These are phyloP conservation scores for Macrophomina phaseolina DNA, from an alignment of 2,329 filamentous ascomycete genomes.

Conservation along the genomic window DNA sequence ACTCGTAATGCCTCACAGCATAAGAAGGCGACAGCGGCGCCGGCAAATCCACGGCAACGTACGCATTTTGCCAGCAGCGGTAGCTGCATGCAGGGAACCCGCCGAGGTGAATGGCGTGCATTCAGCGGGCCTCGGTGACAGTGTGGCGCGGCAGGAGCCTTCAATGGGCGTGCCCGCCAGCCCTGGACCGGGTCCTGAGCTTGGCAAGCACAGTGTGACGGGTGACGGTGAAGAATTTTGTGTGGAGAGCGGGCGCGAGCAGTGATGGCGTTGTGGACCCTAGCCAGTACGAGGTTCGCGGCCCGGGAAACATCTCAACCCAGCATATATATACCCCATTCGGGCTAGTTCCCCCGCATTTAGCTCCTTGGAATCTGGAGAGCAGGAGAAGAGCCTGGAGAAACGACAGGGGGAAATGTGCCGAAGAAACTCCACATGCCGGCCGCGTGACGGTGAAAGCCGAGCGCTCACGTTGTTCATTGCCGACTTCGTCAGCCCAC, in stretches of 20 bases:
- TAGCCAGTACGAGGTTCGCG: neutral
- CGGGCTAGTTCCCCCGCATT: conserved; percentile 18
- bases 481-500: conserved; percentile 15
- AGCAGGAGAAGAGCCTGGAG: conserved; percentile 6
- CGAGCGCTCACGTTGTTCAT: conserved; percentile 17
- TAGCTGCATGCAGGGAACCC: neutral
- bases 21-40: neutral
- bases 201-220: conserved; percentile 20
- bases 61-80: neutral
- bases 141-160: conserved; percentile 1
- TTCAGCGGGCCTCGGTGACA: conserved; percentile 1
- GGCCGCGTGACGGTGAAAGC: conserved; percentile 4
- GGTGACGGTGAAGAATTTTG: conserved; percentile 20
- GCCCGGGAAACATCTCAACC: neutral
- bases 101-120: conserved; percentile 13
- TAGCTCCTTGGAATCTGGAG: conserved; percentile 20
- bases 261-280: conserved; percentile 10
- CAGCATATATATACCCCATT: neutral
- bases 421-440: conserved; percentile 10
- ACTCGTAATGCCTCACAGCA: conserved; percentile 3
- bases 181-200: neutral
- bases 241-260: neutral
- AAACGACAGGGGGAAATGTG: neutral
- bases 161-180: conserved; percentile 13
- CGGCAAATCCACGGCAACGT: conserved; percentile 15